Evolutionary conservation across 2,329 filamentous ascomycete genomes (phyloP).

Genomic region (Diaporthe sp.): DNA sequence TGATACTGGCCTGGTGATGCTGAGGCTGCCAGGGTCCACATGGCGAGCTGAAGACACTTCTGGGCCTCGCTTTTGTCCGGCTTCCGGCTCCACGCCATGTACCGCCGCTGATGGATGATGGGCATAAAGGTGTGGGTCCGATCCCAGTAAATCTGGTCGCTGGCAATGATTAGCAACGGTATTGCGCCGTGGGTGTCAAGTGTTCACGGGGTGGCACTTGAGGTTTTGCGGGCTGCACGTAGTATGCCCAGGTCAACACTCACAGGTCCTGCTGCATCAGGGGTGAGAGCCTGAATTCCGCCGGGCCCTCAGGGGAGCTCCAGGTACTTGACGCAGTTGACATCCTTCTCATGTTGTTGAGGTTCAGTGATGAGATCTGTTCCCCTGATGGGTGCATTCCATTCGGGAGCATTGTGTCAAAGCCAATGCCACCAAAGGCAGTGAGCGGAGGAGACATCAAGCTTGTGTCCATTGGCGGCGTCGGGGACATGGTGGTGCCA

Average conservation of each 20-base stretch:
- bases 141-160: constrained; percentile 45
- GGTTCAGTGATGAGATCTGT: constrained; percentile 12
- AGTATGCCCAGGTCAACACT: not conserved
- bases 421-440: not conserved
- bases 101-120: constrained; percentile 43
- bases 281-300: constrained; percentile 16
- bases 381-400: constrained; percentile 16
- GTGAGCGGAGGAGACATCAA: constrained; percentile 18
- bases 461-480: constrained; percentile 18
- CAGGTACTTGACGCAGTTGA: constrained; percentile 8
- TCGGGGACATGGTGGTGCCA: constrained; percentile 11
- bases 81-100: constrained; percentile 39
- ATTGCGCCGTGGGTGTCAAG: constrained; percentile 30
- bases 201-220: not conserved
- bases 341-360: constrained; percentile 24
- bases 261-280: constrained; percentile 26
- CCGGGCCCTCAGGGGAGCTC: not conserved
- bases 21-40: constrained; percentile 54
- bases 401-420: constrained; percentile 13
- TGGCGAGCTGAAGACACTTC: constrained; percentile 51
- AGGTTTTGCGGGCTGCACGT: not conserved
- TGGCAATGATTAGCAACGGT: constrained; percentile 41
- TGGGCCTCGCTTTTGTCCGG: constrained; percentile 23
- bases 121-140: constrained; percentile 43
- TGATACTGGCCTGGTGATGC: constrained; percentile 50